phyloP scores from a whole-genome alignment of 2,329 filamentous ascomycete species.

The Cercospora janseana region DNA sequence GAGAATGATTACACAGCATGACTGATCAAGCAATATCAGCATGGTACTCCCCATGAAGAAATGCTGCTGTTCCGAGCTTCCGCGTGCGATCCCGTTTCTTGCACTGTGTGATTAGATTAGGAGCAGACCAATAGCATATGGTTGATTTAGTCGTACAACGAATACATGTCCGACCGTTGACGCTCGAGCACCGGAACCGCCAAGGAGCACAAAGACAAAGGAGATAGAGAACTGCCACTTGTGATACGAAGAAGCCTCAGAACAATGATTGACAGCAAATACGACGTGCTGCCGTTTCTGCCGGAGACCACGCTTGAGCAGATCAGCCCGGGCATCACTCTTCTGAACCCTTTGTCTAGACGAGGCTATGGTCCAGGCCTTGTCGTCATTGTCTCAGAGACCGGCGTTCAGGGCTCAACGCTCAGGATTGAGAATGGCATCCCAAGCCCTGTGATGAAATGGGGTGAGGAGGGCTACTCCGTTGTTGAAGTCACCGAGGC shows the following conservation, averaged over 20 bases:
- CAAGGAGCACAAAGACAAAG: background rate
- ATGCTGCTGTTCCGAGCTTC: background rate
- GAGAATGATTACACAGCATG: background rate
- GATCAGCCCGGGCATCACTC: slow-evolving; percentile 21
- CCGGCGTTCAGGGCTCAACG: slow-evolving; percentile 13
- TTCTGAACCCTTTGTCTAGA: slow-evolving; percentile 23
- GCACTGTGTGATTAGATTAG: background rate
- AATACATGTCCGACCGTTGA: no score
- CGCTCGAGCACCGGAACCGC: no score
- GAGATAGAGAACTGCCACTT: no score
- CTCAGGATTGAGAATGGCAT: slow-evolving; percentile 27
- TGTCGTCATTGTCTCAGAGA: slow-evolving; percentile 20
- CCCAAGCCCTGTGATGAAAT: slow-evolving; percentile 49
- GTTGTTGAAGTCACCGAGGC: slow-evolving; percentile 53
- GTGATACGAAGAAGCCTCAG: no score
- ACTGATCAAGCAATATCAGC: background rate
- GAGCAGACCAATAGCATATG: no score
- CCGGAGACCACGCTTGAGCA: slow-evolving; percentile 18
- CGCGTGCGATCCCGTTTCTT: background rate
- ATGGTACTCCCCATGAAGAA: background rate
- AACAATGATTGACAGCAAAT: background rate
- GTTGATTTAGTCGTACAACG: no score
- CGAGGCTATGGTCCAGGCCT: slow-evolving; percentile 27
- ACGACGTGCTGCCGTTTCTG: background rate
- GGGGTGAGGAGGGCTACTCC: slow-evolving; percentile 68